phyloP scores from a whole-genome alignment of 805 yeast genomes.

The Schwanniomyces occidentalis region DNA sequence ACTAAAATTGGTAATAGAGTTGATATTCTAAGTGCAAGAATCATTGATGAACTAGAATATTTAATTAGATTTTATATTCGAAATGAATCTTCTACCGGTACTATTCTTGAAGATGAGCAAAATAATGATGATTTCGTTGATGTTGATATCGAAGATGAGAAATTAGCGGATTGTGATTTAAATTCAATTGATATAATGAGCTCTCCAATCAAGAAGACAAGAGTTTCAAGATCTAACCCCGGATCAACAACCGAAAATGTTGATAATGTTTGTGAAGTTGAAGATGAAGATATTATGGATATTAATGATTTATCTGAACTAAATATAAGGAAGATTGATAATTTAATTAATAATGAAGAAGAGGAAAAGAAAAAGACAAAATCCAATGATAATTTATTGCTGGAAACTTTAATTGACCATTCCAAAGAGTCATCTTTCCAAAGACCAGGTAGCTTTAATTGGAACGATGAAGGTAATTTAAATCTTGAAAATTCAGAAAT shows the following conservation, averaged over 20 bases:
- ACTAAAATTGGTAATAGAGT: conserved; percentile 37
- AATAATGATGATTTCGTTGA: conserved; percentile 10
- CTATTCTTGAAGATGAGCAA: conserved; percentile 20
- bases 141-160: conserved; percentile 8
- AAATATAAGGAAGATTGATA: conserved; percentile 38
- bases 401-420: conserved; percentile 8
- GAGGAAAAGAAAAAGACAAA: conserved; percentile 6
- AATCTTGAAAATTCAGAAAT: conserved; percentile 27
- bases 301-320: conserved; percentile 41
- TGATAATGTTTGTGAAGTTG: conserved; percentile 1
- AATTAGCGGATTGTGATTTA: conserved; percentile 3
- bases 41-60: conserved; percentile 66
- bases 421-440: conserved; percentile 34
- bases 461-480: conserved; percentile 40
- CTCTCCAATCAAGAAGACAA: conserved; percentile 16
- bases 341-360: conserved; percentile 30
- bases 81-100: conserved; percentile 14
- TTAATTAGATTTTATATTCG: conserved; percentile 47
- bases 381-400: conserved; percentile 6
- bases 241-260: neutral
- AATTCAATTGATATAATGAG: conserved; percentile 11
- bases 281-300: conserved; percentile 20
- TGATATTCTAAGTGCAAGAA: conserved; percentile 69
- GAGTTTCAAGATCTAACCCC: neutral
- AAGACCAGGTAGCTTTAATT: conserved; percentile 40